A percentile compares a stretch with the other conserved stretches of the same genome.
phyloP scores from a whole-genome alignment of 2,329 filamentous ascomycete genomes.

The Clonostachys byssicola region DNA sequence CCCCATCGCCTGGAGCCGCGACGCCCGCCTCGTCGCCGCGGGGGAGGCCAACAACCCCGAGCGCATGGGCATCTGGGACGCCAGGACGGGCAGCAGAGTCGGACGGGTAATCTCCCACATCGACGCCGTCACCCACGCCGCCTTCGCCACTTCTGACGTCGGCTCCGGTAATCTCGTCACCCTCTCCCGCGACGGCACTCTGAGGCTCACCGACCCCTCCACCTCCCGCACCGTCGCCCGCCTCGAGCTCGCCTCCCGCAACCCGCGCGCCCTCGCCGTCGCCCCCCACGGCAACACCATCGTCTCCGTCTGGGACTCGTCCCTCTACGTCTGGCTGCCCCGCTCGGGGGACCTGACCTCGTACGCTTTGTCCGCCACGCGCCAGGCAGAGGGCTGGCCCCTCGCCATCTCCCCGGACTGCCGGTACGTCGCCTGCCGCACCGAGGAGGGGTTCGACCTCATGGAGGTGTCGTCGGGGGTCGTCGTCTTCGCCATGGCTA shows the following conservation, averaged over 20 bases:
- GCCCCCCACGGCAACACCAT: conserved; percentile 23
- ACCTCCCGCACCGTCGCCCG: conserved; percentile 26
- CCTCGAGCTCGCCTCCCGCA: conserved; percentile 19
- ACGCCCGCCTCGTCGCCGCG: conserved; percentile 21
- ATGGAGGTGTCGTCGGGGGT: conserved; percentile 27
- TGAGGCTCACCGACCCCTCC: conserved; percentile 24
- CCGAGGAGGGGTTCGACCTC: conserved; percentile 33
- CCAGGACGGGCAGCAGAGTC: conserved; percentile 14
- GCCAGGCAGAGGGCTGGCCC: conserved; percentile 31
- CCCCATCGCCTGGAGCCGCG: conserved; percentile 24
- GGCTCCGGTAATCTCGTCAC: conserved; percentile 25
- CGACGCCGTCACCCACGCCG: conserved; percentile 27
- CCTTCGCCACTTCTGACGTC: conserved; percentile 12
- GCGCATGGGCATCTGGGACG: conserved; percentile 25
- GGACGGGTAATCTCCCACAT: conserved; percentile 27
- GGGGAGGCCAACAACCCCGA: conserved; percentile 12
- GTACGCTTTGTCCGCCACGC: conserved; percentile 26
- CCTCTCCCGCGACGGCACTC: conserved; percentile 26
- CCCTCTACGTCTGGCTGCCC: conserved; percentile 30
- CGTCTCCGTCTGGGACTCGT: conserved; percentile 29
- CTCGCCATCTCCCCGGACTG: conserved; percentile 30
- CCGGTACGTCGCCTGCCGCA: conserved; percentile 29
- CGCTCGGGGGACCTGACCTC: conserved; percentile 23
- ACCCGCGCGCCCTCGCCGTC: conserved; percentile 24
- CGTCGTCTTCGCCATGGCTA: conserved; percentile 17